Conservation (phyloP, 768 basidiomycete genomes). For the Boletus reticuloceps region DNA sequence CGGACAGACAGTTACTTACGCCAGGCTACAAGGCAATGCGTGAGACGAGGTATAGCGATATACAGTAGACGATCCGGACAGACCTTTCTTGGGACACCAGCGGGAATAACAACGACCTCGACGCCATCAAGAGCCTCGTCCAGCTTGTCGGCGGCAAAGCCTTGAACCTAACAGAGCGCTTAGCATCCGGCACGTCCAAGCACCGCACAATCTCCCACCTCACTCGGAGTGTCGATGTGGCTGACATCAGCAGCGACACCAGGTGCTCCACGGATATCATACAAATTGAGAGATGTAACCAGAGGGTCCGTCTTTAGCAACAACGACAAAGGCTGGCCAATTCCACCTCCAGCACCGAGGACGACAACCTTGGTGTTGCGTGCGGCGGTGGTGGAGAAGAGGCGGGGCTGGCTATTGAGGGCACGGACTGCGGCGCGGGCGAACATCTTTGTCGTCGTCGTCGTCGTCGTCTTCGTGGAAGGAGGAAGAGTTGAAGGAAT, state of each 20-base stretch:
- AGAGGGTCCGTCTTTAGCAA: slow-evolving; percentile 86
- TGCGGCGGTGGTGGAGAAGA: slow-evolving; percentile 73
- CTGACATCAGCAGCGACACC: slow-evolving; percentile 98
- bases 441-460: slow-evolving; percentile 51
- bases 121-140: slow-evolving; percentile 87
- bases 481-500: background rate
- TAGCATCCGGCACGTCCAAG: background rate
- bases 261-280: slow-evolving; percentile 28
- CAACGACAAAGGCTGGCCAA: slow-evolving; percentile 94
- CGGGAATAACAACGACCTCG: slow-evolving; percentile 94
- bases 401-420: slow-evolving; percentile 53
- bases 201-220: slow-evolving; percentile 47
- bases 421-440: slow-evolving; percentile 60
- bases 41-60: slow-evolving; percentile 18
- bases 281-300: slow-evolving; percentile 76
- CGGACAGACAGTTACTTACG: slow-evolving; percentile 48
- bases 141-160: slow-evolving; percentile 83
- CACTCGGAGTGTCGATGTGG: slow-evolving; percentile 88
- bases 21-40: slow-evolving; percentile 58
- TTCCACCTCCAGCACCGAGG: slow-evolving; percentile 97
- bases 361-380: slow-evolving; percentile 89
- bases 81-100: slow-evolving; percentile 98
- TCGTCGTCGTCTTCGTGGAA: slow-evolving; percentile 13
- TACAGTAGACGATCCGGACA: slow-evolving; percentile 11
- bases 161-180: slow-evolving; percentile 56